phyloP scores from a whole-genome alignment of 2,329 filamentous ascomycete species.

The Leptographium wingfieldii region DNA sequence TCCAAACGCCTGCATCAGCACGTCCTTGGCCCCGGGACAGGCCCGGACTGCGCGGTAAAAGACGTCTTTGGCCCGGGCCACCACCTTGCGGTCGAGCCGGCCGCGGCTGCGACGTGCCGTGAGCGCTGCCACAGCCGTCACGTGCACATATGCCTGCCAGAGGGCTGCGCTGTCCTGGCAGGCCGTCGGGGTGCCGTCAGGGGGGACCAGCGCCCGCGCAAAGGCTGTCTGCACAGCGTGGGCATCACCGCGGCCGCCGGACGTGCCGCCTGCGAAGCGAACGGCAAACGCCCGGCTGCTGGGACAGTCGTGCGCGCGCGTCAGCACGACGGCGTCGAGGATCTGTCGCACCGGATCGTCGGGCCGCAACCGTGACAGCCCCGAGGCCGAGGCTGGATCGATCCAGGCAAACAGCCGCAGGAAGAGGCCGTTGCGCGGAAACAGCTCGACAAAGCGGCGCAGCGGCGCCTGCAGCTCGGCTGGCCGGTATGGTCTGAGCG shows the following conservation, averaged over 20 bases:
- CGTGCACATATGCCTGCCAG: constrained; percentile 39
- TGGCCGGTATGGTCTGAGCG: constrained; percentile 50
- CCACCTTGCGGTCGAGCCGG: constrained; percentile 5
- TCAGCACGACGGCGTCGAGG: constrained; percentile 39
- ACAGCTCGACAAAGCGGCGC: constrained; percentile 44
- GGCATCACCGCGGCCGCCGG: constrained; percentile 24
- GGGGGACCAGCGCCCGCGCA: constrained; percentile 33
- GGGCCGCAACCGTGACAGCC: constrained; percentile 37
- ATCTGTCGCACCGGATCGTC: constrained; percentile 65
- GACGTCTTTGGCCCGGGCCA: constrained; percentile 27
- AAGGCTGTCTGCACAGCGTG: constrained; percentile 39
- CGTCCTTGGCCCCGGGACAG: constrained; percentile 36
- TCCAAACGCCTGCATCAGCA: constrained; percentile 38
- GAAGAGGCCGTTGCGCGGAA: constrained; percentile 67
- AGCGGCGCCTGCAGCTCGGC: constrained; percentile 51
- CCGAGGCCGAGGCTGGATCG: constrained; percentile 32
- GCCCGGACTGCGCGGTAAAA: constrained; percentile 34
- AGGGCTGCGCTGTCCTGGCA: constrained; percentile 25
- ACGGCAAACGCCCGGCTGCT: constrained; percentile 36
- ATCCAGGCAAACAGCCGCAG: constrained; percentile 62
- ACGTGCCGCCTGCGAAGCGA: constrained; percentile 29
- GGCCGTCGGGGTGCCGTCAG: constrained; percentile 22
- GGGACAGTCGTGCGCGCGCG: constrained; percentile 25
- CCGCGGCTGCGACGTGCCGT: constrained; percentile 11
- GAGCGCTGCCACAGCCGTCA: constrained; percentile 16